phyloP scores from a whole-genome alignment of 2,329 filamentous ascomycete genomes.

The Cercospora nicotianae region DNA sequence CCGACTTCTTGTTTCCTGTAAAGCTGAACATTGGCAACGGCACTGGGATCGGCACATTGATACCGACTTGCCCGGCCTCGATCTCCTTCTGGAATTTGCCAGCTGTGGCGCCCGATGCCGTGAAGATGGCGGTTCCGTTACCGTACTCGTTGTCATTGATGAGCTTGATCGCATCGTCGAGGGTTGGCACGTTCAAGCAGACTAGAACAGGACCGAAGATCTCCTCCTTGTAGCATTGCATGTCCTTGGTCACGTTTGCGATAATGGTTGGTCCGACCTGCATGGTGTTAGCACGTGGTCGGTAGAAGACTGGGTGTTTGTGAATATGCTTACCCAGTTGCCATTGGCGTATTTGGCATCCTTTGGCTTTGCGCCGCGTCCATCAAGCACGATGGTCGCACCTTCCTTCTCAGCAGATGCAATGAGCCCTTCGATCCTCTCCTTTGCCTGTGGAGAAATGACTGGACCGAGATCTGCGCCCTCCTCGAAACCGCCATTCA shows the following conservation, averaged over 20 bases:
- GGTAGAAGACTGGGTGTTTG: too few species aligned
- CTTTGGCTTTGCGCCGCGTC: slow-evolving; percentile 67
- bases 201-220: slow-evolving; percentile 85
- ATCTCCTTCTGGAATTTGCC: slow-evolving; percentile 77
- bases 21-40: slow-evolving; percentile 43
- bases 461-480: slow-evolving; percentile 80
- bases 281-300: slow-evolving; percentile 24
- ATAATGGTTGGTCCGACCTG: slow-evolving; percentile 80
- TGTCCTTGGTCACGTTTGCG: slow-evolving; percentile 73
- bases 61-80: slow-evolving; percentile 80
- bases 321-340: slow-evolving; percentile 62
- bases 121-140: slow-evolving; percentile 85
- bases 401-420: slow-evolving; percentile 76
- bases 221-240: slow-evolving; percentile 83
- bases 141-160: slow-evolving; percentile 87
- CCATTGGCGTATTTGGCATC: slow-evolving; percentile 74
- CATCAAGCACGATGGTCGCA: slow-evolving; percentile 78
- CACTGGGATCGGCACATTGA: slow-evolving; percentile 78
- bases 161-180: slow-evolving; percentile 76
- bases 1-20: slow-evolving; percentile 75
- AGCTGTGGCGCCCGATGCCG: slow-evolving; percentile 72
- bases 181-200: slow-evolving; percentile 73
- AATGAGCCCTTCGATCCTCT: slow-evolving; percentile 75
- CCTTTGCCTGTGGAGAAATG: slow-evolving; percentile 75
- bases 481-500: slow-evolving; percentile 79